Evolutionary conservation across 805 yeast species (phyloP).

Genomic region (Pichia nanzhaoensis): DNA sequence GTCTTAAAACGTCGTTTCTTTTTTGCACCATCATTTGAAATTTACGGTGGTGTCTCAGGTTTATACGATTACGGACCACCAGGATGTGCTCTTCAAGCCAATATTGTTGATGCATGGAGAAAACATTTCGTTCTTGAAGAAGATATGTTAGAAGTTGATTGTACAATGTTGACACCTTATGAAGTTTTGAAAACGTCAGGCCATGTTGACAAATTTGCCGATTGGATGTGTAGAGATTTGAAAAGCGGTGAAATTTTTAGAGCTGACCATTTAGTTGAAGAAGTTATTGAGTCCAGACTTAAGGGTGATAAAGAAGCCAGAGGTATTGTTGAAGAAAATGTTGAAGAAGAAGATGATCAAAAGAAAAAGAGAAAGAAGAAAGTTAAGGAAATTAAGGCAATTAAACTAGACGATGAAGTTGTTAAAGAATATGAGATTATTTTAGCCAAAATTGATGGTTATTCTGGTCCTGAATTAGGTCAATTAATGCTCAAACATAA

Average conservation of each 20-base stretch:
- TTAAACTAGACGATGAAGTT: slow-evolving; percentile 75
- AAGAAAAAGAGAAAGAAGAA: slow-evolving; percentile 93
- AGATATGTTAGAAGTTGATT: slow-evolving; percentile 98
- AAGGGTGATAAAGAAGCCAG: slow-evolving; percentile 97
- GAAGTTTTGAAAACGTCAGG: slow-evolving; percentile 98
- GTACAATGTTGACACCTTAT: slow-evolving; percentile 95
- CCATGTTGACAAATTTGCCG: slow-evolving; percentile 98
- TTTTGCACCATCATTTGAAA: slow-evolving; percentile 95
- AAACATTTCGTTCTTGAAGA: slow-evolving; percentile 96
- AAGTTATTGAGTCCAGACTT: slow-evolving; percentile 90
- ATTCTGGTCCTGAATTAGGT: slow-evolving; percentile 87
- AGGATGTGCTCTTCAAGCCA: slow-evolving; percentile 97
- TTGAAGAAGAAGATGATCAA: slow-evolving; percentile 60
- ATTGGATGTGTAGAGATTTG: slow-evolving; percentile 97
- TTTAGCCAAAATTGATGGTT: slow-evolving; percentile 93
- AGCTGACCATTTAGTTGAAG: slow-evolving; percentile 97
- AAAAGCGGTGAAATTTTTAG: slow-evolving; percentile 97
- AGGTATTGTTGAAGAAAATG: slow-evolving; percentile 64
- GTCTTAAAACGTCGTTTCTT: slow-evolving; percentile 93
- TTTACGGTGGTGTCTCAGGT: slow-evolving; percentile 98
- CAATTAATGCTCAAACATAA: slow-evolving; percentile 74
- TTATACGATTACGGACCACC: slow-evolving; percentile 99
- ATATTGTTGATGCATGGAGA: slow-evolving; percentile 92
- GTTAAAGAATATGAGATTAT: slow-evolving; percentile 78
- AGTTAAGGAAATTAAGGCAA: slow-evolving; percentile 89